These are phyloP conservation scores for Gossypium ekmanianum DNA, from an alignment of 345 rosid genomes.

Conservation along the genomic window DNA sequence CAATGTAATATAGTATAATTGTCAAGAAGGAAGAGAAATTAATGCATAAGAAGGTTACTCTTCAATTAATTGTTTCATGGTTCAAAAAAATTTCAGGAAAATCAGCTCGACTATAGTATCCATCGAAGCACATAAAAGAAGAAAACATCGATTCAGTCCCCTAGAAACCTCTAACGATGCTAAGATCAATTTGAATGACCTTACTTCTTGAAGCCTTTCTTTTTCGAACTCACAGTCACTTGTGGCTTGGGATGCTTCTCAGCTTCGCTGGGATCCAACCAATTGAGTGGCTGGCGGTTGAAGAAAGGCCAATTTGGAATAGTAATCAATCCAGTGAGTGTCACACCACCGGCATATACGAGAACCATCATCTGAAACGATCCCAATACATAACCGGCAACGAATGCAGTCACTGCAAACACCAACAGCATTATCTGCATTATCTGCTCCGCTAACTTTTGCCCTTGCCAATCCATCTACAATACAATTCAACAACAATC, in stretches of 20 bases:
- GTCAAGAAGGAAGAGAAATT: neutral
- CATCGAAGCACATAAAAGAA: neutral
- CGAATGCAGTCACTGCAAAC: constrained; percentile 51
- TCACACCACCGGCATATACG: constrained; percentile 70
- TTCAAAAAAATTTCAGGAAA: neutral
- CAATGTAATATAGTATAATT: neutral
- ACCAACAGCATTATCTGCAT: constrained; percentile 81
- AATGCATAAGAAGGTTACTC: neutral
- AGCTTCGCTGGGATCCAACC: constrained; percentile 81
- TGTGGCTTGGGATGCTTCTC: constrained; percentile 82
- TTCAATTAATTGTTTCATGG: neutral
- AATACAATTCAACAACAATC: neutral
- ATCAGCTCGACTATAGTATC: neutral
- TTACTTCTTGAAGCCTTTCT: constrained; percentile 60
- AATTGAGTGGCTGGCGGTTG: constrained; percentile 68
- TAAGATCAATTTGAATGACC: constrained; percentile 7
- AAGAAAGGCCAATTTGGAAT: constrained; percentile 92
- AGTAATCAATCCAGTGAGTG: constrained; percentile 58
- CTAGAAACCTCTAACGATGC: constrained; percentile 3
- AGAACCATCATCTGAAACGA: constrained; percentile 76
- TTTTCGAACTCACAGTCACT: constrained; percentile 44
- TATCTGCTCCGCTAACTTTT: constrained; percentile 81
- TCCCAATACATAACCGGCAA: constrained; percentile 47
- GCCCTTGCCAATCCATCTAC: constrained; percentile 98
- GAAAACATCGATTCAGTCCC: neutral